Percentiles rank a stretch among this genome's conserved stretches.
Conservation (phyloP, 78 protist genomes). For the Dictyostelium firmibasis region DNA sequence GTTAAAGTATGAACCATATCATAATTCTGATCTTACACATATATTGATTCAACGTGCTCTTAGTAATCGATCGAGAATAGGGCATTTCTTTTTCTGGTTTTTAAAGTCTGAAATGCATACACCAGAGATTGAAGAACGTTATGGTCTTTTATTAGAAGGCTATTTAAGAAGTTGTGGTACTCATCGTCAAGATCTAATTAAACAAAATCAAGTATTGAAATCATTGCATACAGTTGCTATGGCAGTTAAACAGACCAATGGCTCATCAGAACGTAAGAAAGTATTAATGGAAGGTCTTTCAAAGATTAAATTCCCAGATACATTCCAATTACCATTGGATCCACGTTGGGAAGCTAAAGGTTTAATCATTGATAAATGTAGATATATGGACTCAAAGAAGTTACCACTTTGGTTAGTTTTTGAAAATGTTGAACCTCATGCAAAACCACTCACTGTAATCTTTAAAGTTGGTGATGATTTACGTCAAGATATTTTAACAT, state of each 20-base stretch:
- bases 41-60: conserved; percentile 86
- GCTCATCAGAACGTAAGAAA: conserved; percentile 28
- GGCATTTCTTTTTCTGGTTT: conserved; percentile 87
- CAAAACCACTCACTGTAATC: conserved; percentile 67
- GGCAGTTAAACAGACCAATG: conserved; percentile 12
- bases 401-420: conserved; percentile 91
- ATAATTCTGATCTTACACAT: conserved; percentile 65
- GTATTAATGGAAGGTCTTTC: conserved; percentile 53
- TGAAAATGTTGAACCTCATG: conserved; percentile 79
- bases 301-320: conserved; percentile 52
- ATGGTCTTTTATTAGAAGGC: conserved; percentile 93
- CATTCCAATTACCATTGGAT: conserved; percentile 80
- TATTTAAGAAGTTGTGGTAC: conserved; percentile 89
- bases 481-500: conserved; percentile 95
- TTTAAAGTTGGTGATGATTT: conserved; percentile 93
- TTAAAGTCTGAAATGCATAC: conserved; percentile 93
- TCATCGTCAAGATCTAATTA: conserved; percentile 57
- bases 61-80: conserved; percentile 64
- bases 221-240: conserved; percentile 21
- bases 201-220: conserved; percentile 62
- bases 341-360: conserved; percentile 84
- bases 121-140: conserved; percentile 88
- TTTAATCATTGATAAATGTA: conserved; percentile 84
- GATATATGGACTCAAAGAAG: conserved; percentile 94
- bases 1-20: conserved; percentile 91